Conservation (phyloP, 2,329 filamentous ascomycete genomes). For the Colletotrichum ledebouriae region DNA sequence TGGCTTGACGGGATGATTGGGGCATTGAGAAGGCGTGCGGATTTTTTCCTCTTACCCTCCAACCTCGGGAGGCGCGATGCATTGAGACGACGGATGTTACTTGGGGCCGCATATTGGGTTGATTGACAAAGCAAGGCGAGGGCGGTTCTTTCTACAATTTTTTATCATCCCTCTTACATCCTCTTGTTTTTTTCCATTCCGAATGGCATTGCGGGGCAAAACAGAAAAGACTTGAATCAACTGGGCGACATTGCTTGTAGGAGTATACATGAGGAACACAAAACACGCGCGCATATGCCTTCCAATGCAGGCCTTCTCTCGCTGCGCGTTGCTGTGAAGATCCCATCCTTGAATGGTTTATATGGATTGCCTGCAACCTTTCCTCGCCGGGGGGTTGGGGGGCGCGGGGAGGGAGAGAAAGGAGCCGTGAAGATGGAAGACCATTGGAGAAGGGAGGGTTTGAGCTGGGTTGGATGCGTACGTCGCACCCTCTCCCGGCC, state of each 20-base stretch:
- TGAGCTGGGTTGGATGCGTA: slow-evolving; percentile 24
- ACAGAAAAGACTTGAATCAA: slow-evolving; percentile 25
- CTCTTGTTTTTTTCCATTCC: slow-evolving; percentile 6
- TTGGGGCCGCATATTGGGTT: slow-evolving; percentile 36
- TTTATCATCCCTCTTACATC: not conserved
- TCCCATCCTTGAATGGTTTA: too few species aligned
- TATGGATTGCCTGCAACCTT: too few species aligned
- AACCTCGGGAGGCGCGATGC: slow-evolving; percentile 1
- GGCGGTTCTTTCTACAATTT: slow-evolving; percentile 17
- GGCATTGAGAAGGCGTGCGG: slow-evolving; percentile 33
- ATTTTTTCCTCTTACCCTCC: slow-evolving; percentile 27
- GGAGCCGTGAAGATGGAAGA: not conserved
- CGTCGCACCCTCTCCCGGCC: not conserved
- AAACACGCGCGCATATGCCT: not conserved
- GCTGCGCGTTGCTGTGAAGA: too few species aligned
- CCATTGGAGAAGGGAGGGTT: slow-evolving; percentile 9
- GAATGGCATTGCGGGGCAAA: slow-evolving; percentile 38
- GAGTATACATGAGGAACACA: slow-evolving; percentile 33
- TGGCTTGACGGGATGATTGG: slow-evolving; percentile 35
- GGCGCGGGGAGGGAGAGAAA: too few species aligned
- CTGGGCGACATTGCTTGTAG: slow-evolving; percentile 29
- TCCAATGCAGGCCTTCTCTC: slow-evolving; percentile 4
- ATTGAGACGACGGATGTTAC: slow-evolving; percentile 34
- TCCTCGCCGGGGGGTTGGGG: too few species aligned
- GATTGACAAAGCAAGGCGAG: slow-evolving; percentile 35